A percentile compares a stretch with the other conserved stretches of the same genome.
Evolutionary conservation across 202 grass and related monocot genomes (phyloP).

Genomic region (Alloteropsis angusta): DNA sequence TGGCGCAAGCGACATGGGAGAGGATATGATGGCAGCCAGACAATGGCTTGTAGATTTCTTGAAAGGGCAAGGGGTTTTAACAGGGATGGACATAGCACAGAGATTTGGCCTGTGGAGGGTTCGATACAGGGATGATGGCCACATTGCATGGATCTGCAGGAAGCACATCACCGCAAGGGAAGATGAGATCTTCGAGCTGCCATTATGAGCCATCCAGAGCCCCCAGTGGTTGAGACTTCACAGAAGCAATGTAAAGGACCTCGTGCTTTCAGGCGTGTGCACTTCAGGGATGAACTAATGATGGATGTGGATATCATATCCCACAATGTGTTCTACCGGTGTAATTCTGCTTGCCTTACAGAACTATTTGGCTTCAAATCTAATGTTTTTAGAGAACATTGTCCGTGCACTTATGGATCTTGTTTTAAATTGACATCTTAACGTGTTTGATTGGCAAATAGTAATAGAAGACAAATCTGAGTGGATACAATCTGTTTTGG

Average conservation of each 20-base stretch:
- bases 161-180: conserved; percentile 56
- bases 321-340: too few relatives aligned
- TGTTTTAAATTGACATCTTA: too few relatives aligned
- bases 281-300: neutral
- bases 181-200: conserved; percentile 60
- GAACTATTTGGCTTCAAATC: too few relatives aligned
- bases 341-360: too few relatives aligned
- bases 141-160: conserved; percentile 79
- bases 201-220: conserved; percentile 44
- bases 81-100: conserved; percentile 67
- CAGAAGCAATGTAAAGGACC: neutral
- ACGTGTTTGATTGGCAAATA: too few relatives aligned
- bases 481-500: too few relatives aligned
- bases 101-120: conserved; percentile 87
- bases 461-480: too few relatives aligned
- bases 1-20: conserved; percentile 40
- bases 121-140: conserved; percentile 59
- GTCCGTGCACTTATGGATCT: too few relatives aligned
- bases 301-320: neutral
- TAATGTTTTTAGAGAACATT: too few relatives aligned
- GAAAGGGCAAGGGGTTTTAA: conserved; percentile 52
- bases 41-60: conserved; percentile 95
- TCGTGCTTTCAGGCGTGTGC: neutral
- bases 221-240: neutral
- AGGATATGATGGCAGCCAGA: conserved; percentile 52